Percentiles rank a stretch among this genome's conserved stretches.
These are phyloP conservation scores for Sclerotinia sclerotiorum DNA, from an alignment of 2,329 filamentous ascomycete genomes.

Conservation along the genomic window DNA sequence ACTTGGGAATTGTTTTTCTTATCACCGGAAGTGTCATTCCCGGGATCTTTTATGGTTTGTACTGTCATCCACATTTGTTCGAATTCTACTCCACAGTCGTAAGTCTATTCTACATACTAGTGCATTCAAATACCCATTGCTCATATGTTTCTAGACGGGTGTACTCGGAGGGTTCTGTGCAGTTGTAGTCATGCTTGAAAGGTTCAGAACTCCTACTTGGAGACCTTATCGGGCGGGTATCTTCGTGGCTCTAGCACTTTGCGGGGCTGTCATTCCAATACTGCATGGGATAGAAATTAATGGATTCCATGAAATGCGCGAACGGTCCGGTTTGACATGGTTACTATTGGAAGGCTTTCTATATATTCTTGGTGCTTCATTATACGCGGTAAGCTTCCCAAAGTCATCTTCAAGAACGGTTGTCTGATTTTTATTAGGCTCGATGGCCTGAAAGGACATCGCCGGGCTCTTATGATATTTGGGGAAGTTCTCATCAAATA, in stretches of 20 bases:
- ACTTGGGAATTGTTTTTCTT: conserved; percentile 86
- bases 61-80: conserved; percentile 65
- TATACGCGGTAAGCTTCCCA: conserved; percentile 70
- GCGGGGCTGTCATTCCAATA: conserved; percentile 73
- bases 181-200: conserved; percentile 73
- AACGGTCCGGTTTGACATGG: conserved; percentile 78
- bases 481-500: conserved; percentile 92
- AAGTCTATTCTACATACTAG: conserved; percentile 6
- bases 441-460: conserved; percentile 79
- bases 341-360: conserved; percentile 75
- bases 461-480: conserved; percentile 83
- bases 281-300: conserved; percentile 71
- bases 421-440: conserved; percentile 47
- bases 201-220: conserved; percentile 80
- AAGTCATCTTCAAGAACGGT: neutral
- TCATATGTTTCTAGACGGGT: conserved; percentile 60
- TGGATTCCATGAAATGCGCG: conserved; percentile 63
- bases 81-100: conserved; percentile 62
- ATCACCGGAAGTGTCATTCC: conserved; percentile 93
- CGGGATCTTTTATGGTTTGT: conserved; percentile 83
- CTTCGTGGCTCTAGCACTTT: conserved; percentile 85
- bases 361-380: conserved; percentile 80
- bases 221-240: conserved; percentile 82
- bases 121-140: conserved; percentile 3
- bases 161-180: conserved; percentile 75